These are phyloP conservation scores for Dryadomyces quercus-mongolicae DNA, from an alignment of 2,329 filamentous ascomycete species.

Conservation along the genomic window DNA sequence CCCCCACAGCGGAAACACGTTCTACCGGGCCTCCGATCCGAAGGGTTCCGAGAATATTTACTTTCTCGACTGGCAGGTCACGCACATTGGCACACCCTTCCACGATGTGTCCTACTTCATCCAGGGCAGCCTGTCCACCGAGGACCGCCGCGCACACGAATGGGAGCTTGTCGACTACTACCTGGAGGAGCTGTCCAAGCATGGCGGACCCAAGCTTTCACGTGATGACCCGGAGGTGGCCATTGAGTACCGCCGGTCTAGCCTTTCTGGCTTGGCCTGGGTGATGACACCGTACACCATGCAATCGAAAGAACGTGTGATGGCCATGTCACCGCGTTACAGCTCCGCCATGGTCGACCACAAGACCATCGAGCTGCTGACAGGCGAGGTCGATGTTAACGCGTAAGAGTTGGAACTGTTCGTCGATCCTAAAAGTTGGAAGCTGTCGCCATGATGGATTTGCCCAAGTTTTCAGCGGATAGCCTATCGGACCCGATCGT, in stretches of 20 bases:
- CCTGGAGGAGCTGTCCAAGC: constrained; percentile 8
- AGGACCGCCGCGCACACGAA: constrained; percentile 22
- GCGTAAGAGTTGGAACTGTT: too few relatives aligned
- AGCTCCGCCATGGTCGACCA: constrained; percentile 2
- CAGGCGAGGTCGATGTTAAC: too few relatives aligned
- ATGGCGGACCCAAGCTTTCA: constrained; percentile 1
- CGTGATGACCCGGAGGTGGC: neutral
- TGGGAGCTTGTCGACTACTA: constrained; percentile 22
- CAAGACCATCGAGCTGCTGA: neutral
- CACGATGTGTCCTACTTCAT: constrained; percentile 20
- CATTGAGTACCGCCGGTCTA: constrained; percentile 19
- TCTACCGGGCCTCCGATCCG: constrained; percentile 14
- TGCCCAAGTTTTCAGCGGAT: too few relatives aligned
- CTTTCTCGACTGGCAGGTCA: constrained; percentile 23
- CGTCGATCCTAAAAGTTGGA: too few relatives aligned
- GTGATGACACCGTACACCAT: constrained; percentile 21
- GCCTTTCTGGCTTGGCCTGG: constrained; percentile 21
- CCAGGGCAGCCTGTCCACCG: constrained; percentile 18
- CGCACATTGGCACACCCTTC: constrained; percentile 18
- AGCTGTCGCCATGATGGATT: too few relatives aligned
- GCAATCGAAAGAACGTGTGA: constrained; percentile 17
- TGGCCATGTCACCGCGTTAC: neutral
- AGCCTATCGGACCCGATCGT: too few relatives aligned
- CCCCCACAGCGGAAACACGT: constrained; percentile 20
- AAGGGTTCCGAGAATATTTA: constrained; percentile 6